Evolutionary conservation across 768 basidiomycete species (phyloP).

Genomic region (Hydnomerulius pinastri): DNA sequence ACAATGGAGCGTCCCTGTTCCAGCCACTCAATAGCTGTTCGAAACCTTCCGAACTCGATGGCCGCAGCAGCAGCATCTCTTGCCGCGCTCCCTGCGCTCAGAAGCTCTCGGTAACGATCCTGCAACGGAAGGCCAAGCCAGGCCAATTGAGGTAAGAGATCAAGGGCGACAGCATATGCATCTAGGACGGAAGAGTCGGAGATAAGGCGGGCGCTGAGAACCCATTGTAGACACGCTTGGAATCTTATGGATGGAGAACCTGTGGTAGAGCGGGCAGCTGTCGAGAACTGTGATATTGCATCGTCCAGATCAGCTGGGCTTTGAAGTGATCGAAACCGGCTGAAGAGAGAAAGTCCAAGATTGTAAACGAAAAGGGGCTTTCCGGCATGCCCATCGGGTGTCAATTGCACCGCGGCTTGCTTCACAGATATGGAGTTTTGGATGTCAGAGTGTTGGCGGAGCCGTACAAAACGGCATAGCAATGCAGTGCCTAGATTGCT

Average conservation of each 20-base stretch:
- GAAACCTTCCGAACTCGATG: conserved; percentile 6
- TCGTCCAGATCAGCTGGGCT: conserved; percentile 1
- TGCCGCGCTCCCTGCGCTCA: conserved; percentile 11
- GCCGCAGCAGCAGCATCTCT: conserved; percentile 26
- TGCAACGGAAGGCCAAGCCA: conserved; percentile 17
- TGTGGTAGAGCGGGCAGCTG: conserved; percentile 1
- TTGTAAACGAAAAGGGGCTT: background rate
- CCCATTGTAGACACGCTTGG: conserved; percentile 10
- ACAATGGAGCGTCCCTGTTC: conserved; percentile 18
- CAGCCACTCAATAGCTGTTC: conserved; percentile 16
- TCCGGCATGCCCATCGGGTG: background rate
- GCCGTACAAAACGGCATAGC: background rate
- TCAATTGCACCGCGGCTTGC: background rate
- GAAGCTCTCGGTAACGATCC: conserved; percentile 16
- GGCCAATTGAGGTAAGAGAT: conserved; percentile 21
- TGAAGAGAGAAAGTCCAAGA: background rate
- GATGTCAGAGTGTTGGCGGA: background rate
- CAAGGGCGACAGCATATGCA: conserved; percentile 21
- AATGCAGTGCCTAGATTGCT: background rate
- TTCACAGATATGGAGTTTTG: background rate
- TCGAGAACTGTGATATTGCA: conserved; percentile 6
- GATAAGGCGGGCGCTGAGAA: background rate
- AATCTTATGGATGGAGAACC: conserved; percentile 1
- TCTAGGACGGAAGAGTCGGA: conserved; percentile 14
- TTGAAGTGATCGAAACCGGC: conserved; percentile 1